Evolutionary conservation across 2,329 filamentous ascomycete species (phyloP), one percentile per base, ranked within the genome.

Genomic region (Alternaria consortialis): DNA sequence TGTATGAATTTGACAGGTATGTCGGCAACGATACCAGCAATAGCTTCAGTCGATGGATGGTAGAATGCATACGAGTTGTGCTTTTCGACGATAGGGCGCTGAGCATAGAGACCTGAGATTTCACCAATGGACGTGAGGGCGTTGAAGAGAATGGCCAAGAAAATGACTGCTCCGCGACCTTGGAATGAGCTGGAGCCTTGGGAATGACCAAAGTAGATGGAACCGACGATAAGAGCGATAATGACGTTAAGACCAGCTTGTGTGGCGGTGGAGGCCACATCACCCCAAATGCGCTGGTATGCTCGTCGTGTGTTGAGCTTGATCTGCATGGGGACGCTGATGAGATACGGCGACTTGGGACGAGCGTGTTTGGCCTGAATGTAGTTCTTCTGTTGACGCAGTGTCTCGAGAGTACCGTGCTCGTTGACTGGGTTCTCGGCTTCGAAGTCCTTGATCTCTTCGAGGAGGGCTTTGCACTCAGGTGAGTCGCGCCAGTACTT

Each of bases 81-180:
- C 75, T 97, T 97, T 72, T 97, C 93, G 61, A 97, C 92, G 69
- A 97, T 95, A 1, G 91, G 90, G 23, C 94, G 89, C 85, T 97
- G 93, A 1, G 91, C 86, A 73, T 94, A 97, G 2, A 97, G 62
- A 44, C 62, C 66, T 44, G 69, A 69, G 56, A 79, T 79, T 42
- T 90, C 88, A 1, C 83, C 80, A 53, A 89, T 85, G 8, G 86
- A 83, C 0, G 81, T 83, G 17, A 89, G 75, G 2, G 86, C 87
- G 63, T 87, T 89, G 65, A 89, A 80, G 3, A 90, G 76, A 25
- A 89, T 76, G 2, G 86, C 86, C 64, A 89, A 83, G 79, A 90
- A 90, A 8, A 90, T 75, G 2, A 86, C 81, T 0, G 85, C 83
- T 9, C 86, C 87, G 50, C 84, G 84, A 1, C 83, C 77, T 63